A percentile compares a stretch with the other conserved stretches of the same genome.
Evolutionary conservation across 1,284 basidiomycete genomes (phyloP).

Genomic region (Pyrrhoderma noxium): DNA sequence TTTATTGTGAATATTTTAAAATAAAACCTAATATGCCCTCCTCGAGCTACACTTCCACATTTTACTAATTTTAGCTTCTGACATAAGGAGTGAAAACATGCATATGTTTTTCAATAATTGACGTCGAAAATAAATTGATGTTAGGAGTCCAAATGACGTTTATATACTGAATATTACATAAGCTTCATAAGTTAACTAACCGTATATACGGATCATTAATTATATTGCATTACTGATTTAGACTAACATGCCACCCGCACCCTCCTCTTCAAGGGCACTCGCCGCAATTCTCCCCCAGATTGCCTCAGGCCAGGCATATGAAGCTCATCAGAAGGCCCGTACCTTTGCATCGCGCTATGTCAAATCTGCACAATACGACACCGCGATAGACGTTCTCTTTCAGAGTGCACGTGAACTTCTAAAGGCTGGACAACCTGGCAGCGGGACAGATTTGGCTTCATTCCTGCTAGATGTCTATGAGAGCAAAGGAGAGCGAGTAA

Average conservation of each 20-base stretch:
- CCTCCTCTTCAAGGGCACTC: slow-evolving; percentile 56
- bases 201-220: too few relatives aligned
- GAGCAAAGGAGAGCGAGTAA: slow-evolving; percentile 55
- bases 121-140: too few relatives aligned
- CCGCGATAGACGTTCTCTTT: slow-evolving; percentile 84
- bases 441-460: slow-evolving; percentile 73
- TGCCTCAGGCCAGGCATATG: slow-evolving; percentile 65
- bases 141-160: too few relatives aligned
- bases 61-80: too few relatives aligned
- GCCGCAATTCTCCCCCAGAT: slow-evolving; percentile 74
- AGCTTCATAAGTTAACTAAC: too few relatives aligned
- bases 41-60: too few relatives aligned
- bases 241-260: slow-evolving; percentile 20
- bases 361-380: slow-evolving; percentile 71
- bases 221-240: too few relatives aligned
- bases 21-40: too few relatives aligned
- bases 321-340: slow-evolving; percentile 90
- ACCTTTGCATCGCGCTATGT: slow-evolving; percentile 86
- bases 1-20: too few relatives aligned
- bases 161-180: too few relatives aligned
- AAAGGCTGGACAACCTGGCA: slow-evolving; percentile 81
- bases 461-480: slow-evolving; percentile 81
- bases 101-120: too few relatives aligned
- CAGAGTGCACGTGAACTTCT: slow-evolving; percentile 77
- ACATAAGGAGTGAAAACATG: too few relatives aligned